These are phyloP conservation scores for Calcarisporium arbuscula DNA, from an alignment of 2,329 filamentous ascomycete species.

Conservation along the genomic window DNA sequence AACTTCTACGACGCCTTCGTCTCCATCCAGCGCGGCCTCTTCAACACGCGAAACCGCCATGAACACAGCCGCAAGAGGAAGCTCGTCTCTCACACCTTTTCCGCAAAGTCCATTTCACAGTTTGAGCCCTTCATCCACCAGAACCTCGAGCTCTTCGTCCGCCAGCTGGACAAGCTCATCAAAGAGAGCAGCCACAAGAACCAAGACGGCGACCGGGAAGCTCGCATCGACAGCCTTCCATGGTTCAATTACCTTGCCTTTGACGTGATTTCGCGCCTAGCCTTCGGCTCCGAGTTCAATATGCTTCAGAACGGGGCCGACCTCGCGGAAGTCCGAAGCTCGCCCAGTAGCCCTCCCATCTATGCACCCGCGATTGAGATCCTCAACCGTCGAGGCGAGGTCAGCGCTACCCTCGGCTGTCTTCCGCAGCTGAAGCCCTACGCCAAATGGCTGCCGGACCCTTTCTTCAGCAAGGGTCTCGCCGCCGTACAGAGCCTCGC, in stretches of 20 bases:
- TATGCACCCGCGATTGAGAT: slow-evolving; percentile 81
- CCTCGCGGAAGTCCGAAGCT: slow-evolving; percentile 64
- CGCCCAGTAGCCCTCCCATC: slow-evolving; percentile 53
- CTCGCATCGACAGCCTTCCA: slow-evolving; percentile 64
- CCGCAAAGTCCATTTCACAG: slow-evolving; percentile 69
- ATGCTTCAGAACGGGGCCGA: slow-evolving; percentile 76
- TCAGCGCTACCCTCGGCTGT: slow-evolving; percentile 73
- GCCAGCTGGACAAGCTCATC: slow-evolving; percentile 63
- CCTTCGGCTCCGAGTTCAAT: slow-evolving; percentile 45
- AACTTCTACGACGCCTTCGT: slow-evolving; percentile 92
- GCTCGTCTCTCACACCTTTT: slow-evolving; percentile 82
- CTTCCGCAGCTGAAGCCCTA: slow-evolving; percentile 70
- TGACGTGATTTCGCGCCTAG: slow-evolving; percentile 42
- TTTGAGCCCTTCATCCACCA: slow-evolving; percentile 85
- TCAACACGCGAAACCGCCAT: slow-evolving; percentile 77
- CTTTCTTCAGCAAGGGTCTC: slow-evolving; percentile 72
- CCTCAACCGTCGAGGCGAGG: slow-evolving; percentile 80
- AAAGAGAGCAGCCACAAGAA: slow-evolving; percentile 35
- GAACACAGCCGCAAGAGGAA: slow-evolving; percentile 89
- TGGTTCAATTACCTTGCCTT: slow-evolving; percentile 62
- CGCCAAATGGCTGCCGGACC: slow-evolving; percentile 72
- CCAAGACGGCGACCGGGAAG: slow-evolving; percentile 53
- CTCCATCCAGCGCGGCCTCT: slow-evolving; percentile 76
- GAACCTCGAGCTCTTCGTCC: slow-evolving; percentile 69
- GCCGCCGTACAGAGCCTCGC: slow-evolving; percentile 72